Percentiles rank a stretch among this genome's conserved stretches.
Conservation (phyloP, 352 stramenopile species). For the Phytopythium chamaehyphon region DNA sequence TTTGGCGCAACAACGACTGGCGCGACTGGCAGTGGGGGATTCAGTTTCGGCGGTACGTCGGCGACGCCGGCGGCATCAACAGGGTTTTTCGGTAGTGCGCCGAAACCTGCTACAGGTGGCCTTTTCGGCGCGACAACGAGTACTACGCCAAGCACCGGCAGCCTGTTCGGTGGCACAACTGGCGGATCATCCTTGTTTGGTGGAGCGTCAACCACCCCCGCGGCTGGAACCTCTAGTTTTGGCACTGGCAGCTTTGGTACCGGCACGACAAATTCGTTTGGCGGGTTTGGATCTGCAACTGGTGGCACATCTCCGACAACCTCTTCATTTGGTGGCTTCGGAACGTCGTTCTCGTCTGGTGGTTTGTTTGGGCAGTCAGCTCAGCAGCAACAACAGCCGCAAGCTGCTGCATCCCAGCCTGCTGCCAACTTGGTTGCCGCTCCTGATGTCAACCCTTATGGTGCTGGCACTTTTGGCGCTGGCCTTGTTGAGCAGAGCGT, state of each 20-base stretch:
- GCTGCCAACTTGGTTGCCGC: constrained; percentile 45
- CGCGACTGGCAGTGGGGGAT: constrained; percentile 1
- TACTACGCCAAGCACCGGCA: background rate
- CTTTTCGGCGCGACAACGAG: constrained; percentile 3
- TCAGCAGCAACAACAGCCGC: constrained; percentile 18
- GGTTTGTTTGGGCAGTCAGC: constrained; percentile 29
- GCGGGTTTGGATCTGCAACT: constrained; percentile 1
- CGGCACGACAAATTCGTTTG: constrained; percentile 3
- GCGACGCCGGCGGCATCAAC: background rate
- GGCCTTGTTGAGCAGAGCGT: constrained; percentile 62
- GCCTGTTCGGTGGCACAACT: constrained; percentile 2
- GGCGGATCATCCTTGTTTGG: constrained; percentile 4
- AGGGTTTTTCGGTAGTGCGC: background rate
- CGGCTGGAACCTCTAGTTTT: background rate
- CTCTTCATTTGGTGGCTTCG: constrained; percentile 6
- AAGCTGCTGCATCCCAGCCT: constrained; percentile 21
- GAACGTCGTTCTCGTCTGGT: background rate
- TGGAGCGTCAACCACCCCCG: background rate
- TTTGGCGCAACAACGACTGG: constrained; percentile 8
- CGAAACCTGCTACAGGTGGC: background rate
- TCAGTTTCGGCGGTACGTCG: constrained; percentile 6
- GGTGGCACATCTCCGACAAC: constrained; percentile 1
- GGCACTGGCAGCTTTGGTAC: constrained; percentile 5
- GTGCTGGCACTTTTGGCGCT: constrained; percentile 43
- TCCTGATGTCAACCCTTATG: constrained; percentile 55